Conservation (phyloP, 1,284 basidiomycete species). For the Sanguinoderma infundibulare region DNA sequence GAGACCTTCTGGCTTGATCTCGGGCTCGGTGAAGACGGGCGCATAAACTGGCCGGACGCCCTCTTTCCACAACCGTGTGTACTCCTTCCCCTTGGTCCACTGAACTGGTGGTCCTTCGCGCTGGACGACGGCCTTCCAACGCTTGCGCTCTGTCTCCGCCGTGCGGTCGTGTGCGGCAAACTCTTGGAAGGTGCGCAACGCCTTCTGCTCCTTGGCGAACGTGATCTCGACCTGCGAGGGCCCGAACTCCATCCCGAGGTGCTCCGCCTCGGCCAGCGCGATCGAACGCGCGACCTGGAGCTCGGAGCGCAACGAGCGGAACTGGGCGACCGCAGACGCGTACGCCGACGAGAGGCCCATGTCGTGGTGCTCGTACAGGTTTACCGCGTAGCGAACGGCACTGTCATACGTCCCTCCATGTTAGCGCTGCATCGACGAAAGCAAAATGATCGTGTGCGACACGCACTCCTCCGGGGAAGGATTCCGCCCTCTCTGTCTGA, state of each 20-base stretch:
- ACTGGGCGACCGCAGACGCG: slow-evolving; percentile 79
- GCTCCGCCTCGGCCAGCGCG: slow-evolving; percentile 82
- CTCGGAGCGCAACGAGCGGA: slow-evolving; percentile 84
- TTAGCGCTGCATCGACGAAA: slow-evolving; percentile 16
- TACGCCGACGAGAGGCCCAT: slow-evolving; percentile 85
- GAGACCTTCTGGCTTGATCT: slow-evolving; percentile 24
- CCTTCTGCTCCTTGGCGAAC: slow-evolving; percentile 65
- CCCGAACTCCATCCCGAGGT: slow-evolving; percentile 75
- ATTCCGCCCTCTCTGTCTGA: slow-evolving; percentile 83
- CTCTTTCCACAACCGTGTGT: slow-evolving; percentile 71
- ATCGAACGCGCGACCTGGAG: slow-evolving; percentile 80
- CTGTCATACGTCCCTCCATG: slow-evolving; percentile 47
- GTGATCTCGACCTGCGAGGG: slow-evolving; percentile 63
- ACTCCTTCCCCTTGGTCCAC: slow-evolving; percentile 74
- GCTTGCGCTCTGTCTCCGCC: slow-evolving; percentile 67
- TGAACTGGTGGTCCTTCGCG: slow-evolving; percentile 45
- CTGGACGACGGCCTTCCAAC: slow-evolving; percentile 73
- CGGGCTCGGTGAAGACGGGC: slow-evolving; percentile 21
- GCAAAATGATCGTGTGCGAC: not conserved
- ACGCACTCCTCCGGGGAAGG: slow-evolving; percentile 92
- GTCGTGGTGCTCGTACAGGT: slow-evolving; percentile 71
- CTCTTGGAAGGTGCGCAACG: slow-evolving; percentile 62
- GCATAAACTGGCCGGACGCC: slow-evolving; percentile 67
- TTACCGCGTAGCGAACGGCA: slow-evolving; percentile 80
- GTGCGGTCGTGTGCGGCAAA: slow-evolving; percentile 60